Conservation (phyloP, 306 rosid species). For the Castanopsis chinensis region DNA sequence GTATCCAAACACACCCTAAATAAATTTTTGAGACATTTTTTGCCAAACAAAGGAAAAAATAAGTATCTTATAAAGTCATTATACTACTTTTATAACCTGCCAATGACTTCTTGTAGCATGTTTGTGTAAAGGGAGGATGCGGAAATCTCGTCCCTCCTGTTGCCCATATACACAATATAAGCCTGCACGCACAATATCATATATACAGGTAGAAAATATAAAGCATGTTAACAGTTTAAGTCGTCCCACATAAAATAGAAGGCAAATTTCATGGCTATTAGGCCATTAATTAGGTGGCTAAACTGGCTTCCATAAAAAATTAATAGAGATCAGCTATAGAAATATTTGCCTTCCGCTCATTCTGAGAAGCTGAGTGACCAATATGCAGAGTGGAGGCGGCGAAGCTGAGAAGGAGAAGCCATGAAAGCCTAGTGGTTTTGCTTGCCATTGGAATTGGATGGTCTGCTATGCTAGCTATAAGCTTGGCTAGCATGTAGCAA, state of each 20-base stretch:
- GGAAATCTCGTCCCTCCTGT: constrained; percentile 11
- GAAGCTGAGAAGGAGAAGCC: constrained; percentile 14
- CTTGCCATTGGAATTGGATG: constrained; percentile 9
- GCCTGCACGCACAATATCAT: constrained; percentile 24
- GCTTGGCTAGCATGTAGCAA: no score
- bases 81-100: constrained; percentile 20
- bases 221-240: background rate
- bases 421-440: background rate
- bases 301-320: background rate
- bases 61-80: background rate
- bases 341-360: constrained; percentile 9
- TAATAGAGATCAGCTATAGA: background rate
- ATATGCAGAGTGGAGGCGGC: constrained; percentile 5
- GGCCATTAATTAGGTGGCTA: background rate
- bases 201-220: background rate
- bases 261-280: background rate
- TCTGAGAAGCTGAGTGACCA: constrained; percentile 17
- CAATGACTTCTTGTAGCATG: constrained; percentile 34
- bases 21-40: no score
- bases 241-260: background rate
- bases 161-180: constrained; percentile 47
- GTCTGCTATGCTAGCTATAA: no score
- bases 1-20: no score
- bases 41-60: no score
- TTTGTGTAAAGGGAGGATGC: constrained; percentile 21